A percentile compares a stretch with the other conserved stretches of the same genome.
Evolutionary conservation across 257 asterid species (phyloP).

Genomic region (Capsicum pubescens): DNA sequence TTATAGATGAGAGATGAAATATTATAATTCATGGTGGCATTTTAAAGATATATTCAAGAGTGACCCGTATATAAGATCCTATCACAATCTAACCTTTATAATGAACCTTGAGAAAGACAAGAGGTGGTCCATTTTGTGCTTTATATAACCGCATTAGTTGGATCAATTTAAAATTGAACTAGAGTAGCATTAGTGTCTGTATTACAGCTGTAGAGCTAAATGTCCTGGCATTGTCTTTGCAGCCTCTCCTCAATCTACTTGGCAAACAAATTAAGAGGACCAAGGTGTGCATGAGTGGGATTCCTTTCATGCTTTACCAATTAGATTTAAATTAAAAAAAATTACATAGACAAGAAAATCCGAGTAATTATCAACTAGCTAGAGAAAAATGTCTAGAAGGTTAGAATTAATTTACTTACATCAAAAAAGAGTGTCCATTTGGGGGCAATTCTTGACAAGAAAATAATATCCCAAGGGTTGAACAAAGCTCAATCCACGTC

Average conservation of each 20-base stretch:
- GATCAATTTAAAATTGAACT: neutral
- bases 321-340: neutral
- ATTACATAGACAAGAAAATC: neutral
- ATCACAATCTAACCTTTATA: neutral
- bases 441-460: neutral
- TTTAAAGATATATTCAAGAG: neutral
- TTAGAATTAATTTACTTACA: neutral
- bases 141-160: neutral
- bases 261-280: neutral
- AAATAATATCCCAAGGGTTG: neutral
- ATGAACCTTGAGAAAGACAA: neutral
- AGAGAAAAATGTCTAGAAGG: neutral
- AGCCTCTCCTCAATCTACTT: conserved; percentile 12
- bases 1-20: conserved; percentile 11
- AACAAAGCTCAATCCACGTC: neutral
- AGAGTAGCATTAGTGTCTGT: neutral
- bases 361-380: neutral
- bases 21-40: neutral
- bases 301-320: neutral
- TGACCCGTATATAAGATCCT: neutral
- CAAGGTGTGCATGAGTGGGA: neutral
- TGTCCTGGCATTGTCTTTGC: neutral
- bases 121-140: neutral
- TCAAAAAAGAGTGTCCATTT: too few relatives aligned
- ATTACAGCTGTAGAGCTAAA: conserved; percentile 3